A percentile compares a stretch with the other conserved stretches of the same genome.
phyloP scores from a whole-genome alignment of 257 asterid genomes.

The Rehmannia glutinosa region DNA sequence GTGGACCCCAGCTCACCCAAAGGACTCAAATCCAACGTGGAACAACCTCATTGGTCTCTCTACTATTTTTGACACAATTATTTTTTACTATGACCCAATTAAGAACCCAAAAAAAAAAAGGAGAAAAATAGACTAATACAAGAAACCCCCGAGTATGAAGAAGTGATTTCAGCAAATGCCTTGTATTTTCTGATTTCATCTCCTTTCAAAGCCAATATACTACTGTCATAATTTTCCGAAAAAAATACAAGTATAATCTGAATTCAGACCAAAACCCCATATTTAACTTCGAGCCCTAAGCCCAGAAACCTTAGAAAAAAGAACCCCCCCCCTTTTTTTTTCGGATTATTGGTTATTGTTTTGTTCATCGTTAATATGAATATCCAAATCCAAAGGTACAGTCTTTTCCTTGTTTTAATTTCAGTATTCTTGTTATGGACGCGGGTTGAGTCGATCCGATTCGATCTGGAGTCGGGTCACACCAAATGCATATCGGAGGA shows the following conservation, averaged over 20 bases:
- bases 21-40: slow-evolving; percentile 23
- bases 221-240: not conserved
- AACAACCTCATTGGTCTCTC: slow-evolving; percentile 14
- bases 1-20: not conserved
- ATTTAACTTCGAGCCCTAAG: not conserved
- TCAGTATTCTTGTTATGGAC: slow-evolving; percentile 40
- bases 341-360: not conserved
- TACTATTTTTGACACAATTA: slow-evolving; percentile 20
- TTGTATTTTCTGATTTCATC: slow-evolving; percentile 20
- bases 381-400: slow-evolving; percentile 26
- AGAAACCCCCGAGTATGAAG: too few relatives aligned
- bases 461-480: slow-evolving; percentile 80
- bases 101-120: not conserved
- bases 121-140: not conserved
- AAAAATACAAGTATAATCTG: not conserved
- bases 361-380: slow-evolving; percentile 22
- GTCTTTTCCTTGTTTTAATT: slow-evolving; percentile 30
- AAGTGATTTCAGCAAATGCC: slow-evolving; percentile 3
- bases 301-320: not conserved
- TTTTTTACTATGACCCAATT: slow-evolving; percentile 21
- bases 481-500: slow-evolving; percentile 98
- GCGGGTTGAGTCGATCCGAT: slow-evolving; percentile 64
- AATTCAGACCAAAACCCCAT: slow-evolving; percentile 11
- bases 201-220: not conserved
- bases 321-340: too few relatives aligned